phyloP scores from a whole-genome alignment of 257 asterid species.

The Capsicum rhomboideum region DNA sequence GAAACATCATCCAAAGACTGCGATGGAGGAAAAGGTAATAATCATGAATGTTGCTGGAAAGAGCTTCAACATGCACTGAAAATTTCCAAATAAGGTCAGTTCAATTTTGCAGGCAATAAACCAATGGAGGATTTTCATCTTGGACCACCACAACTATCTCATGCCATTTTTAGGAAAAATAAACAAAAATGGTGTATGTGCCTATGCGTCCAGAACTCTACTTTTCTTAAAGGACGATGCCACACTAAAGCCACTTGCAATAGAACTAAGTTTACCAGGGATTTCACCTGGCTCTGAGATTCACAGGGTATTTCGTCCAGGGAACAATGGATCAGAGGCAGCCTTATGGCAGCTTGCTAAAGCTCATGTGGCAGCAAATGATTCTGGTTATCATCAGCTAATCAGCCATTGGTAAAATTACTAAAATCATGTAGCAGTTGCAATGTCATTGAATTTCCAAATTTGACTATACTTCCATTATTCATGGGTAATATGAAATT shows the following conservation, averaged over 20 bases:
- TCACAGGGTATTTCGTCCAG: slow-evolving; percentile 32
- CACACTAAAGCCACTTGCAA: slow-evolving; percentile 42
- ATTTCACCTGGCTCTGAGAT: slow-evolving; percentile 12
- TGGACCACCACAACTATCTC: slow-evolving; percentile 49
- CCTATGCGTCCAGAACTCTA: slow-evolving; percentile 45
- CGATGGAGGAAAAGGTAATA: background rate
- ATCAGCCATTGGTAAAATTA: slow-evolving; percentile 37
- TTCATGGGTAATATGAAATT: background rate
- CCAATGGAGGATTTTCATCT: slow-evolving; percentile 37
- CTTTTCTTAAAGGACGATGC: slow-evolving; percentile 35
- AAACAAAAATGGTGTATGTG: slow-evolving; percentile 16
- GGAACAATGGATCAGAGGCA: slow-evolving; percentile 31
- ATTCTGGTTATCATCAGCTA: slow-evolving; percentile 38
- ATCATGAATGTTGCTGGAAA: background rate
- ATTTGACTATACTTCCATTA: background rate
- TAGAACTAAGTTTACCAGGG: slow-evolving; percentile 38
- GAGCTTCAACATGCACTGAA: background rate
- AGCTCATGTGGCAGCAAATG: slow-evolving; percentile 45
- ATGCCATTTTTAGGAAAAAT: slow-evolving; percentile 31
- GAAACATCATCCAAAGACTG: background rate
- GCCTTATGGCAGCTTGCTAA: slow-evolving; percentile 54
- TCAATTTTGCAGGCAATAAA: slow-evolving; percentile 33
- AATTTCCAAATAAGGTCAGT: background rate
- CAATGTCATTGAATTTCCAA: background rate
- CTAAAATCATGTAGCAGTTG: background rate